Evolutionary conservation across 805 yeast genomes (phyloP).

Genomic region (Cyberlindnera japonica): DNA sequence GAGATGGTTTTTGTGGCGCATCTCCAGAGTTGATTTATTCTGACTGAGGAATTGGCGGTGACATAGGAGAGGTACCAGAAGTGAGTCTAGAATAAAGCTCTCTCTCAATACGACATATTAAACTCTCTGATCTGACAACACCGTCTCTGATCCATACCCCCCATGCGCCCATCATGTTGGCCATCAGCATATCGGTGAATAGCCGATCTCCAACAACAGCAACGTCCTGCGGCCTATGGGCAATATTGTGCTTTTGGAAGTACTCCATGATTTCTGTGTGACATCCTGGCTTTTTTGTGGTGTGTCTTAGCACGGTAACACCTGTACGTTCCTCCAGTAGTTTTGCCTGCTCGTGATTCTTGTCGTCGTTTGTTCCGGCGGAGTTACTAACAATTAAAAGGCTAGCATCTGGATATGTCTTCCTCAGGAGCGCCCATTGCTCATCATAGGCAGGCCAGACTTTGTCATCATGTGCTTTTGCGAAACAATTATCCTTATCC

Average conservation of each 20-base stretch:
- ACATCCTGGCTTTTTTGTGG: conserved; percentile 82
- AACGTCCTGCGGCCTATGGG: conserved; percentile 52
- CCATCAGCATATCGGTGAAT: conserved; percentile 90
- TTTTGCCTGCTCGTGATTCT: conserved; percentile 53
- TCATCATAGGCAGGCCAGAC: conserved; percentile 71
- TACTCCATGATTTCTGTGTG: conserved; percentile 61
- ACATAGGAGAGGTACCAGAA: background rate
- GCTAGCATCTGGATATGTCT: conserved; percentile 57
- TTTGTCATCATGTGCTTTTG: conserved; percentile 72
- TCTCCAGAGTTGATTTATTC: background rate
- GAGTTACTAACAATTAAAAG: conserved; percentile 84
- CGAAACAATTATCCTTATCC: conserved; percentile 95
- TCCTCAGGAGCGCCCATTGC: conserved; percentile 52
- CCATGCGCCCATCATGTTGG: conserved; percentile 85
- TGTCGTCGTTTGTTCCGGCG: conserved; percentile 85
- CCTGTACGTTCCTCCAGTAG: conserved; percentile 62
- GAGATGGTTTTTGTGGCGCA: background rate
- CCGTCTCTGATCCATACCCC: conserved; percentile 85
- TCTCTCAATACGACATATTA: conserved; percentile 54
- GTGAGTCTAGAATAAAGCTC: conserved; percentile 16
- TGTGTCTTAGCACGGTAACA: conserved; percentile 63
- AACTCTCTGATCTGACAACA: conserved; percentile 49
- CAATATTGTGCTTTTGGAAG: conserved; percentile 45
- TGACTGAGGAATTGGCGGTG: conserved; percentile 6
- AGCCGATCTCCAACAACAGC: conserved; percentile 89